Conservation (phyloP, 176 grass and related monocot species). For the Sorghum bicolor region DNA sequence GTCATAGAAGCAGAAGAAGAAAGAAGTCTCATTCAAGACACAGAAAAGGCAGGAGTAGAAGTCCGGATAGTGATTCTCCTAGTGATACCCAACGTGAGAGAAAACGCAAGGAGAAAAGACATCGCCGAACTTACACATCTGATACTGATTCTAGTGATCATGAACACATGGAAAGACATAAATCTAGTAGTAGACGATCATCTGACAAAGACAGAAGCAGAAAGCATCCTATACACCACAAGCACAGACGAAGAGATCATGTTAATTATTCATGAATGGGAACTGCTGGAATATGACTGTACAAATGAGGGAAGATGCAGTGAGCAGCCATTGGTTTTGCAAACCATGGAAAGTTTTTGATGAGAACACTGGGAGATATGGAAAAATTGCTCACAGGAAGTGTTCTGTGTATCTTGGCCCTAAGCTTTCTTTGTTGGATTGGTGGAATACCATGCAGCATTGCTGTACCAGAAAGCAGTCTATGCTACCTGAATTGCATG, state of each 20-base stretch:
- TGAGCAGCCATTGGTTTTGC: not conserved
- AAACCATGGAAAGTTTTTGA: not conserved
- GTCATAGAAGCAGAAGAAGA: constrained; percentile 42
- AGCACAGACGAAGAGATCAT: constrained; percentile 47
- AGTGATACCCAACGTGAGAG: constrained; percentile 42
- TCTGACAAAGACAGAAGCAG: constrained; percentile 53
- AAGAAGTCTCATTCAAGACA: constrained; percentile 46
- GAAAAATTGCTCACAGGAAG: constrained; percentile 11
- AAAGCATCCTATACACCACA: constrained; percentile 47
- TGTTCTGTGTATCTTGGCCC: not conserved
- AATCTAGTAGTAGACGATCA: constrained; percentile 47
- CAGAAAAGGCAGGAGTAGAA: constrained; percentile 46
- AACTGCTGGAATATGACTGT: not conserved
- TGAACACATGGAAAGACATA: constrained; percentile 36
- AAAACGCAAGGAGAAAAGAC: constrained; percentile 41
- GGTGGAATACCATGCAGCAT: not conserved
- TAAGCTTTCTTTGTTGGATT: not conserved
- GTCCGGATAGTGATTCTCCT: constrained; percentile 40
- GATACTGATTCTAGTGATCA: constrained; percentile 61
- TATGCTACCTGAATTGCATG: not conserved
- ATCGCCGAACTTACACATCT: constrained; percentile 27
- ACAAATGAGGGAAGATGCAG: not conserved
- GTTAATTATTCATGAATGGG: constrained; percentile 26
- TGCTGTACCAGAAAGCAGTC: not conserved
- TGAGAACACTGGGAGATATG: not conserved